Evolutionary conservation across 1,284 basidiomycete genomes (phyloP).

Genomic region (Ceratobasidium papillatum): DNA sequence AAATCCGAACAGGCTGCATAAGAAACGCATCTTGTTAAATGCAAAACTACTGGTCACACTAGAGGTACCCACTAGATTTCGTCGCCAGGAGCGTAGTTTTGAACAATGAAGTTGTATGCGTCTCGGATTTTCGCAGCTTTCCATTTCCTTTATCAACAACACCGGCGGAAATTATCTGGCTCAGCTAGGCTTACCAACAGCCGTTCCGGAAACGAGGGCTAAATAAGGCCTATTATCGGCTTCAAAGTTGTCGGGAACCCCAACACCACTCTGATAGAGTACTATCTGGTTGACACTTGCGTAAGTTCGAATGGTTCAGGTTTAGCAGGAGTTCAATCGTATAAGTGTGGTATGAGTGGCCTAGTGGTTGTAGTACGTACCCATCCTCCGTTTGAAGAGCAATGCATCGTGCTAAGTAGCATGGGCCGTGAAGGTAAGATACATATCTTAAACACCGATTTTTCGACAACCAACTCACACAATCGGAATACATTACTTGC

Average conservation of each 20-base stretch:
- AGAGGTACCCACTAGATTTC: background rate
- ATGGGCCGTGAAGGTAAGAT: too few species aligned
- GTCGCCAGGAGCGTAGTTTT: constrained; percentile 37
- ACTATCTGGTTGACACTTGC: background rate
- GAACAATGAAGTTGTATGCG: constrained; percentile 42
- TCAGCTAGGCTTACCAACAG: background rate
- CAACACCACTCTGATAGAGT: background rate
- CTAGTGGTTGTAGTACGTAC: too few species aligned
- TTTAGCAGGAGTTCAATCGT: too few species aligned
- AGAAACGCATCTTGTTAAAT: background rate
- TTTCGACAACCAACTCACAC: background rate
- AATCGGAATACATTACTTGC: constrained; percentile 3
- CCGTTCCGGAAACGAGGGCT: background rate
- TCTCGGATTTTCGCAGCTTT: constrained; percentile 28
- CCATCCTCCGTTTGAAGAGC: background rate
- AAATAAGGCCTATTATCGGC: background rate
- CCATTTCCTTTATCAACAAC: background rate
- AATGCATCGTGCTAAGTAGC: background rate
- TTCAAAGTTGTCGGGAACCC: background rate
- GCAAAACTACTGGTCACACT: background rate
- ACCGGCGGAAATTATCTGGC: too few species aligned
- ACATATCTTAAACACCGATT: too few species aligned
- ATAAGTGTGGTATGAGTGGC: too few species aligned
- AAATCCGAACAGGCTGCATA: constrained; percentile 36
- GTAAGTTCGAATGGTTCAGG: too few species aligned